Conservation (phyloP, 1,284 basidiomycete genomes). For the Cryptococcus depauperatus region DNA sequence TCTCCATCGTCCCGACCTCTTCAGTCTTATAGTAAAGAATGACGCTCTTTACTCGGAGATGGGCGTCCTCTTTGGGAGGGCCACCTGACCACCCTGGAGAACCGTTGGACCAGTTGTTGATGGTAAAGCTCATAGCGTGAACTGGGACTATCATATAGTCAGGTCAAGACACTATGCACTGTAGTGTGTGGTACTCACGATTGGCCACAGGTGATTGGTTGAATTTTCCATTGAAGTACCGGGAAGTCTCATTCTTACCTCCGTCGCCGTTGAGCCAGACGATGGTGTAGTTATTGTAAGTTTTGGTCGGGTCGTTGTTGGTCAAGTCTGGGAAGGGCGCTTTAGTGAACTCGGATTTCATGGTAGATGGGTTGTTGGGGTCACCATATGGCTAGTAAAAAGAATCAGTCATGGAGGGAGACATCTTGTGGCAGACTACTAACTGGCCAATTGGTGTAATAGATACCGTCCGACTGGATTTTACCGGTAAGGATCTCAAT, state of each 20-base stretch:
- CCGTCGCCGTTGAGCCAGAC: conserved; percentile 10
- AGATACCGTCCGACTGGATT: not conserved
- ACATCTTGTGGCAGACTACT: not conserved
- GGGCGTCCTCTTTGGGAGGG: conserved; percentile 1
- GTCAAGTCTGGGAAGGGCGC: conserved; percentile 3
- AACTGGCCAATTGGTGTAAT: conserved; percentile 3
- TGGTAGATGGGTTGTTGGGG: conserved; percentile 1
- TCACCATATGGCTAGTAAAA: too few relatives aligned
- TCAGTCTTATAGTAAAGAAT: conserved; percentile 14
- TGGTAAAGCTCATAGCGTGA: conserved; percentile 3
- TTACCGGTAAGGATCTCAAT: conserved; percentile 7
- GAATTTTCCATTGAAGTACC: conserved; percentile 9
- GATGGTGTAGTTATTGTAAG: conserved; percentile 11
- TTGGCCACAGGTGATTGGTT: conserved; percentile 4
- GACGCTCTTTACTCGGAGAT: conserved; percentile 7
- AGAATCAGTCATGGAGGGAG: not conserved
- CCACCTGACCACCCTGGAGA: conserved; percentile 5
- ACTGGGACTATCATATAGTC: not conserved
- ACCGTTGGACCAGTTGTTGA: conserved; percentile 6
- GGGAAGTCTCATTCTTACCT: conserved; percentile 4
- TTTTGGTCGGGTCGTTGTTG: conserved; percentile 2
- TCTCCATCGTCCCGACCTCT: not conserved
- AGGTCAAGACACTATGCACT: too few relatives aligned
- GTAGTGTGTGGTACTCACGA: too few relatives aligned
- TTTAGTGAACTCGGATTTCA: not conserved